Evolutionary conservation across 768 basidiomycete species (phyloP), one percentile per base, ranked within the genome.

Genomic region (Phylloporus rhodoxanthus): DNA sequence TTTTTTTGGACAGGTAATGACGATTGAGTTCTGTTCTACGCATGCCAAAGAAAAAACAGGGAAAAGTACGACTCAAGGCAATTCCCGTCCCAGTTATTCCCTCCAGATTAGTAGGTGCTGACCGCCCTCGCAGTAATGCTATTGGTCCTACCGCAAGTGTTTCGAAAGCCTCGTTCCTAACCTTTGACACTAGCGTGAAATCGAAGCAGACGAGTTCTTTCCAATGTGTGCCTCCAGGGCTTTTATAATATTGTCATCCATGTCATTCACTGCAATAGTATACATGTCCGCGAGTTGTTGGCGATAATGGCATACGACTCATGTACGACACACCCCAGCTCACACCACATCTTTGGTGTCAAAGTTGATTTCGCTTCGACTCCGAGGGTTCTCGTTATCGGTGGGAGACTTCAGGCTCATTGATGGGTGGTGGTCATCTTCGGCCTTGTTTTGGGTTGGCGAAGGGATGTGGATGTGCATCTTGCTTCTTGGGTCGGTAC

Each of bases 371-470:
- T 25, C 36, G 3, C 36, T 34, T 33, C 15, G 30, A 23, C 70
- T 66, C 48, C 43, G 51, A 25, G n/a, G 26, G 14, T 39, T 21
- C n/a, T 28, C 37, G 5, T 8, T 3, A 25, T 11, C 40, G 3
- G 28, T 7, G n/a, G 17, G 0, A 34, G 4, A 9, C 8, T 20
- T 6, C 1, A 26, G 14, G 15, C 21, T 32, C 34, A 17, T 48
- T 7, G 19, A 7, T 8, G 26, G 20, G 5, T 30, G 43, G 2
- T 3, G 45, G 17, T 14, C 45, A 11, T 43, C 14, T 2, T 52
- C 43, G 4, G 21, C 4, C 25, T 28, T 29, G n/a, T 11, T 32
- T 43, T 47, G 42, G 4, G 37, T 43, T 7, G 33, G 15, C 4
- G 39, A 39, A 15, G 9, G 25, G 15, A 42, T 30, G 1, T 45